Conservation (phyloP, 164 flowering plant species). For the Aristolochia californica region DNA sequence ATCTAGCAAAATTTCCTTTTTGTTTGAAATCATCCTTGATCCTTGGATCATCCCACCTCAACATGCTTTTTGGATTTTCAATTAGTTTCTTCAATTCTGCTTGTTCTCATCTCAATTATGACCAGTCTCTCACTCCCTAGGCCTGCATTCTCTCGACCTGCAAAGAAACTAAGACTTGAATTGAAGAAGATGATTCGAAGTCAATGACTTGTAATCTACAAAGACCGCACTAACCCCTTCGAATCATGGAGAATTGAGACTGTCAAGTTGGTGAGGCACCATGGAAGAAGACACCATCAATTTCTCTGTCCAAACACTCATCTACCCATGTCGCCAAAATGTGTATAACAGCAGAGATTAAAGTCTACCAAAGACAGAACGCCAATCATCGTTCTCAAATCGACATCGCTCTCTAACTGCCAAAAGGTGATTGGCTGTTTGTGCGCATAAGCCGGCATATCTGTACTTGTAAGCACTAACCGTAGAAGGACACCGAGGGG, state of each 20-base stretch:
- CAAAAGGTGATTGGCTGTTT: slow-evolving; percentile 8
- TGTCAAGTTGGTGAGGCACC: slow-evolving; percentile 39
- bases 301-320: not conserved
- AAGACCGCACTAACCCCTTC: slow-evolving; percentile 15
- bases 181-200: slow-evolving; percentile 34
- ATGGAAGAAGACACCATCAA: not conserved
- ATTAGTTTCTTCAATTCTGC: too few species aligned
- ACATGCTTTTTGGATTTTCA: not conserved
- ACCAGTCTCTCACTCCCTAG: not conserved
- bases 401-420: slow-evolving; percentile 16
- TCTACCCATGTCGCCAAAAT: too few species aligned
- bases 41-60: too few species aligned
- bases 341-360: not conserved
- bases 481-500: slow-evolving; percentile 5
- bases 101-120: not conserved
- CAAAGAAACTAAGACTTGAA: not conserved
- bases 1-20: not conserved
- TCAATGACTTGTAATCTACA: slow-evolving; percentile 23
- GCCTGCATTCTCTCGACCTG: not conserved
- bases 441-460: too few species aligned
- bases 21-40: not conserved
- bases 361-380: not conserved
- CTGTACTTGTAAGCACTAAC: too few species aligned
- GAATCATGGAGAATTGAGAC: slow-evolving; percentile 30
- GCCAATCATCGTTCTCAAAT: slow-evolving; percentile 13